A percentile compares a stretch with the other conserved stretches of the same genome.
Conservation (phyloP, 495 filamentous ascomycete species). For the Penicillium herquei region DNA sequence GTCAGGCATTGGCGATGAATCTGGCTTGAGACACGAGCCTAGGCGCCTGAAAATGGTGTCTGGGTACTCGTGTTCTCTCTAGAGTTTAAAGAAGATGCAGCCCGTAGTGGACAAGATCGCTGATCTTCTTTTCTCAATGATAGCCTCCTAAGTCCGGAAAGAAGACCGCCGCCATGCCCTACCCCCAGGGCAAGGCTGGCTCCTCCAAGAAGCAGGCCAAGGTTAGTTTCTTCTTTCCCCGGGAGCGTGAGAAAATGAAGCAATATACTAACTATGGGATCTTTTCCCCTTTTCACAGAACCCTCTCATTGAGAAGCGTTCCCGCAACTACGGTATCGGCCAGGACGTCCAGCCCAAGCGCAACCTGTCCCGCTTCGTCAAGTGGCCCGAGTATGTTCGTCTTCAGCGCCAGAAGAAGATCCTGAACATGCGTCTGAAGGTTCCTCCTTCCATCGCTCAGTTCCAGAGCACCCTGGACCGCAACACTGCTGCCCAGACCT, state of each 20-base stretch:
- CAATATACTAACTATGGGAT: constrained; percentile 17
- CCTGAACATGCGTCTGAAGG: constrained; percentile 97
- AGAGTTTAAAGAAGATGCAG: constrained; percentile 87
- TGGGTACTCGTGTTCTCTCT: constrained; percentile 63
- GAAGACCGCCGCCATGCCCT: constrained; percentile 93
- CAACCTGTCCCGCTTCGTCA: constrained; percentile 98
- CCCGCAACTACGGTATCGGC: constrained; percentile 98
- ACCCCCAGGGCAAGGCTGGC: constrained; percentile 90
- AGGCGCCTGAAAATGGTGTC: constrained; percentile 55
- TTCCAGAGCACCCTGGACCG: constrained; percentile 97
- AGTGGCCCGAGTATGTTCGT: constrained; percentile 98
- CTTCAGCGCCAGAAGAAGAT: constrained; percentile 99
- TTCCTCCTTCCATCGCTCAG: constrained; percentile 95
- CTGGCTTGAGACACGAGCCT: constrained; percentile 75
- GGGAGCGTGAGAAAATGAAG: constrained; percentile 16
- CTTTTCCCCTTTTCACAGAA: constrained; percentile 57
- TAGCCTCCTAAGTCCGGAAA: constrained; percentile 97
- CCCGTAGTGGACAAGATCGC: constrained; percentile 73
- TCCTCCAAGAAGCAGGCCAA: constrained; percentile 88
- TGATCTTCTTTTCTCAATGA: constrained; percentile 99
- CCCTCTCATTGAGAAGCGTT: constrained; percentile 97
- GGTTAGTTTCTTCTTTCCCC: constrained; percentile 57
- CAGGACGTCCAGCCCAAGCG: constrained; percentile 97
- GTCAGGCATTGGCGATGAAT: constrained; percentile 60
- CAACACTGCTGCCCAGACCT: constrained; percentile 93